Evolutionary conservation across 176 grass and related monocot genomes (phyloP).

Genomic region (Pontederia paniculata): DNA sequence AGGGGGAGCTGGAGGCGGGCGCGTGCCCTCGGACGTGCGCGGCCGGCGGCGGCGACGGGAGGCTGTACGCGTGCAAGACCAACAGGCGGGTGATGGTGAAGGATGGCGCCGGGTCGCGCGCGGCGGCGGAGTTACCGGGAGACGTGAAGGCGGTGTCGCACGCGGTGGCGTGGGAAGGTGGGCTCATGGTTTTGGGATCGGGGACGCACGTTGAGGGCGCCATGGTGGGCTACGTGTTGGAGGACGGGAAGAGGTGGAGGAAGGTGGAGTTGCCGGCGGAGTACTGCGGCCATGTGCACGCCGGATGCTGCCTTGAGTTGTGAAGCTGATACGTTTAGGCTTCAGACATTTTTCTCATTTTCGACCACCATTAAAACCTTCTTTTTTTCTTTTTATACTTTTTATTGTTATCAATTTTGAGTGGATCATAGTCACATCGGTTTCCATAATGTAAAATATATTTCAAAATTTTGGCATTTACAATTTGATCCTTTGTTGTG

Average conservation of each 20-base stretch:
- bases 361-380: too few relatives aligned
- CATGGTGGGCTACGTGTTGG: neutral
- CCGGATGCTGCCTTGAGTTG: conserved; percentile 34
- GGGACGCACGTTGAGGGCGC: neutral
- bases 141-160: neutral
- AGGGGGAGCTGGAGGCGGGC: neutral
- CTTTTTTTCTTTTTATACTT: too few relatives aligned
- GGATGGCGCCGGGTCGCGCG: neutral
- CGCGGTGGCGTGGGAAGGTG: neutral
- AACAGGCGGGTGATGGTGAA: neutral
- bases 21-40: neutral
- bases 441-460: too few relatives aligned
- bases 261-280: conserved; percentile 27
- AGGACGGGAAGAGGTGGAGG: conserved; percentile 28
- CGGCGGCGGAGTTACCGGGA: neutral
- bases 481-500: too few relatives aligned
- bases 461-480: too few relatives aligned
- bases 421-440: too few relatives aligned
- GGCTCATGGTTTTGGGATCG: neutral
- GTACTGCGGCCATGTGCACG: conserved; percentile 63
- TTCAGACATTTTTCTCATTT: too few relatives aligned
- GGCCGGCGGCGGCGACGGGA: neutral
- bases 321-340: too few relatives aligned
- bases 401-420: too few relatives aligned
- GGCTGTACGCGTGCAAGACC: neutral